phyloP scores from a whole-genome alignment of 225 moss, liverwort and hornwort species.

The Thuidium tamariscinum region DNA sequence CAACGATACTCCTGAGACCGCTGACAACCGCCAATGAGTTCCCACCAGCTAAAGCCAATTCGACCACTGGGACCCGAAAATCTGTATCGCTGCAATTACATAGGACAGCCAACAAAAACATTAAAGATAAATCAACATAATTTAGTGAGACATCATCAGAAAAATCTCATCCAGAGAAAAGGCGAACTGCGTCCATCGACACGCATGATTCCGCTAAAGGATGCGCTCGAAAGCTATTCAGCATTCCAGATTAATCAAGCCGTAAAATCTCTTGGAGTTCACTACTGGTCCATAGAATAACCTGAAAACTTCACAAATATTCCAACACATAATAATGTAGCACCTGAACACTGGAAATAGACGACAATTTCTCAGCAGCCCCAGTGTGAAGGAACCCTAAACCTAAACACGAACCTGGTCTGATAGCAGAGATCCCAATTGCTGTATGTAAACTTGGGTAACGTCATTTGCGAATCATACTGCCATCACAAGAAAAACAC shows the following conservation, averaged over 20 bases:
- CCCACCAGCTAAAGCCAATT: conserved; percentile 22
- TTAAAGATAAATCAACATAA: neutral
- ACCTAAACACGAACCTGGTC: conserved; percentile 28
- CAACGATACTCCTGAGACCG: conserved; percentile 27
- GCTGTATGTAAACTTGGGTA: conserved; percentile 13
- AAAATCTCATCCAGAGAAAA: neutral
- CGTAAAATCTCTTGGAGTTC: neutral
- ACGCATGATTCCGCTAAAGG: neutral
- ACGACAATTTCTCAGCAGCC: neutral
- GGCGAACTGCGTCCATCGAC: neutral
- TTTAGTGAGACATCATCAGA: neutral
- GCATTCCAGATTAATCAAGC: neutral
- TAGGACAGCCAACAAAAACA: neutral
- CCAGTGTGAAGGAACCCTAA: too few species aligned
- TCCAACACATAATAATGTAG: neutral
- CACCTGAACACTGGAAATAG: neutral
- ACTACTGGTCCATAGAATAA: neutral
- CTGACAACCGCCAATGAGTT: conserved; percentile 17
- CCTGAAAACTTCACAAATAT: neutral
- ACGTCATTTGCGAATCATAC: conserved; percentile 32
- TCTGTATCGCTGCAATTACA: conserved; percentile 11
- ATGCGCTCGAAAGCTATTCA: neutral
- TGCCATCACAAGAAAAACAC: neutral
- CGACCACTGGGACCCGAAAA: conserved; percentile 25
- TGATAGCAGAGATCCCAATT: conserved; percentile 45